Evolutionary conservation across 495 filamentous ascomycete genomes (phyloP), one percentile per base, ranked within the genome.

Genomic region (Talaromyces trachyspermus): DNA sequence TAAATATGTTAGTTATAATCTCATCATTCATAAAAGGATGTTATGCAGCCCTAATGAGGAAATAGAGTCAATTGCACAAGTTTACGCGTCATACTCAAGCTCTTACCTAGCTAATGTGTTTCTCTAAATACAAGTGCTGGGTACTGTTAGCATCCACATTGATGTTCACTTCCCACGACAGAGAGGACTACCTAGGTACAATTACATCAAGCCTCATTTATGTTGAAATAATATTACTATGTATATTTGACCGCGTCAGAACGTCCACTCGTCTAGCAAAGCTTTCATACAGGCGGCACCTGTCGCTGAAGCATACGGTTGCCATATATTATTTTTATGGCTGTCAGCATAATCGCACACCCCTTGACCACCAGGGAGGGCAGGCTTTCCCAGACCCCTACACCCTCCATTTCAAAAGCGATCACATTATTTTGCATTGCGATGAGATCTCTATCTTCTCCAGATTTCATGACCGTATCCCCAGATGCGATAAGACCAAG

Each of bases 321-420:
- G 61, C 64, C 64, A 71, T n/a, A 22, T 37, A 29, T 65, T 60
- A 43, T 60, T 61, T 47, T 68, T 69, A 40, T 68, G 63, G 27
- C 57, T 55, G 39, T 67, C 64, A 12, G 62, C 53, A 43, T 69
- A 66, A 50, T 67, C 60, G 50, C 59, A 63, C 12, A 69, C 49
- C 0, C 62, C 27, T 66, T 65, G 38, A 69, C 49, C 0, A 70
- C 57, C 6, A 70, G 43, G 25, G 45, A 60, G 0, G 61, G 64
- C 2, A 68, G 26, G 20, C 53, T 50, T 10, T 59, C 61, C 58
- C 24, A 62, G 4, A 49, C 58, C 1, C 64, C 65, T 29, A 58
- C 64, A 0, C 53, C 62, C 39, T 66, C 62, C 60, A 65, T 68
- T 48, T 68, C 61, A 19, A 68, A 68, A 20, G 50, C 59, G 22